These are phyloP conservation scores for Moelleriella libera DNA, from an alignment of 2,329 filamentous ascomycete species.

Conservation along the genomic window DNA sequence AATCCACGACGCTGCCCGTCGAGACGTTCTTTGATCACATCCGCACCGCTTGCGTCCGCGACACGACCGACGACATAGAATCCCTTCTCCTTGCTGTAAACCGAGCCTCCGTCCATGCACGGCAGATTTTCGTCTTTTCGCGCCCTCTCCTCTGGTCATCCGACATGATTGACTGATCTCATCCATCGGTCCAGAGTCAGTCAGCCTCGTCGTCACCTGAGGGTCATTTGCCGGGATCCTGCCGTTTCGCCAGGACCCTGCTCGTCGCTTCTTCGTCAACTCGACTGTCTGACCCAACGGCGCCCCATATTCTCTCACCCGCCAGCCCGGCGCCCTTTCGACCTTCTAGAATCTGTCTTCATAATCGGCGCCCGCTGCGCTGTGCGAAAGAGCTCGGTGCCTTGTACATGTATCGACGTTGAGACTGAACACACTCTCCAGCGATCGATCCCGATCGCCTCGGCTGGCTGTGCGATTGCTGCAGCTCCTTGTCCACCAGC, in stretches of 20 bases:
- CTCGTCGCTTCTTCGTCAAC: background rate
- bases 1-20: background rate
- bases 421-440: too few species aligned
- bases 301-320: too few species aligned
- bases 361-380: too few species aligned
- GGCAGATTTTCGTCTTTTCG: background rate
- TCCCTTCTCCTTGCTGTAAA: background rate
- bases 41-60: too few species aligned
- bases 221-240: background rate
- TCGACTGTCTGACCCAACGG: too few species aligned
- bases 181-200: background rate
- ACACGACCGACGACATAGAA: background rate
- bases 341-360: too few species aligned
- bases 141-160: background rate
- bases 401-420: too few species aligned
- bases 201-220: background rate
- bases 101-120: background rate
- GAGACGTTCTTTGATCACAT: background rate
- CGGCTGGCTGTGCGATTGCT: too few species aligned
- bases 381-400: too few species aligned
- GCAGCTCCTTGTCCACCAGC: too few species aligned
- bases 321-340: too few species aligned
- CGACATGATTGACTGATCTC: background rate
- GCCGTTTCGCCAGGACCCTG: background rate
- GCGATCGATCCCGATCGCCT: too few species aligned